A percentile compares a stretch with the other conserved stretches of the same genome.
Evolutionary conservation across 2,329 filamentous ascomycete species (phyloP).

Genomic region (Pyricularia grisea): DNA sequence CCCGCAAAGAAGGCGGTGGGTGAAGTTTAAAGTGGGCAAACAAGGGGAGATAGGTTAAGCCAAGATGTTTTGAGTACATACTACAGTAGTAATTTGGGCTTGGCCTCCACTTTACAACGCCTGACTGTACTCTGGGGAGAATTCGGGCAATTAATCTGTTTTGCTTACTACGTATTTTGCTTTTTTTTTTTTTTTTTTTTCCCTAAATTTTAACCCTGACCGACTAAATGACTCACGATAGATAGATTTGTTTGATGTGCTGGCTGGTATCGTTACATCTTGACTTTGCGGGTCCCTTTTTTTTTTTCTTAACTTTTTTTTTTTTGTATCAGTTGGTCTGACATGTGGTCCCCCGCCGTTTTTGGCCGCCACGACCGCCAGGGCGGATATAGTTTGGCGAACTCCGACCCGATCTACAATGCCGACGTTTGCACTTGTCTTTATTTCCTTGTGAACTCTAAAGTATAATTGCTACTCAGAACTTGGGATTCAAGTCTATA

Average conservation of each 20-base stretch:
- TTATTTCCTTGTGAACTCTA: no score
- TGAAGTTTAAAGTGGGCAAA: neutral
- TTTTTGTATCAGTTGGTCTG: neutral
- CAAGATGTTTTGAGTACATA: neutral
- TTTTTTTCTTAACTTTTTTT: neutral
- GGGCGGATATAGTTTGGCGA: neutral
- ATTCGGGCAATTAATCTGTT: neutral
- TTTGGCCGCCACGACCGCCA: no score
- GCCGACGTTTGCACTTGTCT: neutral
- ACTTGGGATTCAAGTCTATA: no score
- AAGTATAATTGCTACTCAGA: no score
- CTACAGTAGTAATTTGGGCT: neutral
- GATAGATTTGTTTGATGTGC: neutral
- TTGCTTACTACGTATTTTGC: no score
- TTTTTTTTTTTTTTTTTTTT: neutral
- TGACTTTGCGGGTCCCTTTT: neutral
- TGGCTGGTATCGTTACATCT: neutral
- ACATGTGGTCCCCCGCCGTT: no score
- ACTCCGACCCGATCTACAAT: neutral
- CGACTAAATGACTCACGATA: neutral
- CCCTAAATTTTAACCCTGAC: neutral
- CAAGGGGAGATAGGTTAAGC: neutral
- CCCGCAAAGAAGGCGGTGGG: neutral
- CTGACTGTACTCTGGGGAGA: neutral
- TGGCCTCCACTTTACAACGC: neutral